Evolutionary conservation across 495 filamentous ascomycete species (phyloP), one percentile per base, ranked within the genome.

Genomic region (Aspergillus mulundensis): DNA sequence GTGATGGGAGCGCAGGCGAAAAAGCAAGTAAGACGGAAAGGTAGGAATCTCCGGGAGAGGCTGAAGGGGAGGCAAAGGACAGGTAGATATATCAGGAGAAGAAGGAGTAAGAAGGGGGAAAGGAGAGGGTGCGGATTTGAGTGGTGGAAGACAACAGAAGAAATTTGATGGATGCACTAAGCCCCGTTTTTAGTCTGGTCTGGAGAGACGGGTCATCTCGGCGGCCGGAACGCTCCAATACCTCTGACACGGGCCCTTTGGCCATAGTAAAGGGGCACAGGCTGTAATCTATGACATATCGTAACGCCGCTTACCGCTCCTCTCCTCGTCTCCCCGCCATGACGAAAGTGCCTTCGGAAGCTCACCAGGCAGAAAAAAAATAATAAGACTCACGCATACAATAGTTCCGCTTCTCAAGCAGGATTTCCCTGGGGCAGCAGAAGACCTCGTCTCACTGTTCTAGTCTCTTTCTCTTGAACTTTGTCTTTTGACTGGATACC

Each of bases 281-380:
- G 12, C 4, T 28, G 50, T 42, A 53, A 43, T 53, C 7, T 45
- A 50, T 57, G 16, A 54, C 52, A 16, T 18, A 36, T 25, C 54
- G 3, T n/a, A 12, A 50, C 54, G 16, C 19, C 16, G 1, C 34
- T 39, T 32, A 42, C 49, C 47, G 16, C 32, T 23, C 18, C 39
- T 36, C 25, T 56, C 32, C 16, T 18, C 7, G 32, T 36, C 46
- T 40, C 58, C 53, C 65, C 61, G 54, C 61, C 65, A 64, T 63
- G 65, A 64, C 65, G 61, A 61, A 58, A 63, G 44, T 28, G 34
- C 50, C 34, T 48, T 34, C 43, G 18, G 48, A 54, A 57, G 50
- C 54, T 58, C 58, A 48, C 43, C 58, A 62, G 60, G 58, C 63
- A 65, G 63, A 61, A 66, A 61, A 66, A 66, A 28, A 62, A 61